These are phyloP conservation scores for Ganoderma sinense DNA, from an alignment of 1,284 basidiomycete genomes.

Conservation along the genomic window DNA sequence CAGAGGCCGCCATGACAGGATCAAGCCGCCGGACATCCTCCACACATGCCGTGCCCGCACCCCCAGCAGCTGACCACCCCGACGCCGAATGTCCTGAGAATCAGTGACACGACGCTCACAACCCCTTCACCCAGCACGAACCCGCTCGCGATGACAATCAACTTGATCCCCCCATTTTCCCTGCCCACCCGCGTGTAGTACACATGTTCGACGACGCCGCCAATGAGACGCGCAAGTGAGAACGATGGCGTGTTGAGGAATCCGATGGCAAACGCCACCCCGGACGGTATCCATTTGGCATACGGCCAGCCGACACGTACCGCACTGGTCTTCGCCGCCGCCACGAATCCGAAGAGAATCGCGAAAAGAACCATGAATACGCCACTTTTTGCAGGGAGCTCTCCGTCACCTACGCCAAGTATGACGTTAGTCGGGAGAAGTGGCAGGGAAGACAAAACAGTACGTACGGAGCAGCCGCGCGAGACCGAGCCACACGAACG, in stretches of 20 bases:
- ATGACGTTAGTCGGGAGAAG: not conserved
- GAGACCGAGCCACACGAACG: slow-evolving; percentile 91
- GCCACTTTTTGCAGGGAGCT: slow-evolving; percentile 81
- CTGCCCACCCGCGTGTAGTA: slow-evolving; percentile 62
- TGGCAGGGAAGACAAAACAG: slow-evolving; percentile 1
- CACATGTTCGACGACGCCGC: slow-evolving; percentile 83
- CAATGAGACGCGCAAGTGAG: slow-evolving; percentile 90
- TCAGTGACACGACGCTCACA: slow-evolving; percentile 82
- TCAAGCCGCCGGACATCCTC: slow-evolving; percentile 61
- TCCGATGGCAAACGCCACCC: slow-evolving; percentile 88
- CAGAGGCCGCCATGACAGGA: not conserved
- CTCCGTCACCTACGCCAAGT: slow-evolving; percentile 69
- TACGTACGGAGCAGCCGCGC: slow-evolving; percentile 86
- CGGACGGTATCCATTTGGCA: slow-evolving; percentile 86
- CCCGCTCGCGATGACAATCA: slow-evolving; percentile 92
- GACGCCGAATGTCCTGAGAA: slow-evolving; percentile 78
- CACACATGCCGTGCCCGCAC: slow-evolving; percentile 77
- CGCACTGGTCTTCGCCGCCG: slow-evolving; percentile 73
- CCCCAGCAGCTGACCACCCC: slow-evolving; percentile 87
- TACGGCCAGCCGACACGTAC: slow-evolving; percentile 53
- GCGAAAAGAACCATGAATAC: slow-evolving; percentile 86
- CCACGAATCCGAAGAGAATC: slow-evolving; percentile 70
- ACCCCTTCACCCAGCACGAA: slow-evolving; percentile 97
- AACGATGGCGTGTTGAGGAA: slow-evolving; percentile 97
- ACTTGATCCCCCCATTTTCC: slow-evolving; percentile 64